phyloP scores from a whole-genome alignment of 768 basidiomycete genomes.

The Suillus weaverae region DNA sequence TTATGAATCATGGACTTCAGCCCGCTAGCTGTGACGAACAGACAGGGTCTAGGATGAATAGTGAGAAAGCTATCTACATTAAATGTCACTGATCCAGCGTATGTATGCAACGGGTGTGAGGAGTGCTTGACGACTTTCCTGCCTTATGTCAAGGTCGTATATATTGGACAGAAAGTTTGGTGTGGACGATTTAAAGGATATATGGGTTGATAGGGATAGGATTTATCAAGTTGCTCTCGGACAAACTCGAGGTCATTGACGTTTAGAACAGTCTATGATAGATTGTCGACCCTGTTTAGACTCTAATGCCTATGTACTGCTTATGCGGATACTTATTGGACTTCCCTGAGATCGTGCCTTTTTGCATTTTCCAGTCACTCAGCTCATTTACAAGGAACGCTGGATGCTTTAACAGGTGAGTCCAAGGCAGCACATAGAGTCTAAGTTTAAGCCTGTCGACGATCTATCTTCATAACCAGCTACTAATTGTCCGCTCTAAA shows the following conservation, averaged over 20 bases:
- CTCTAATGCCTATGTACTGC: not conserved
- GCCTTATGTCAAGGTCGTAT: not conserved
- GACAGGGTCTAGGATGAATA: not conserved
- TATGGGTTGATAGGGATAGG: not conserved
- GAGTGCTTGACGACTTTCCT: not conserved
- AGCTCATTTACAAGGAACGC: no score
- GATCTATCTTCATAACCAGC: not conserved
- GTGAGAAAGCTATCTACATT: not conserved
- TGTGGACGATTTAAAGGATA: not conserved
- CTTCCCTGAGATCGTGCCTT: no score
- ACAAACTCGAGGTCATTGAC: not conserved
- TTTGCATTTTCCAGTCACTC: no score
- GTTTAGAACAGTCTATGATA: not conserved
- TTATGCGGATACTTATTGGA: no score
- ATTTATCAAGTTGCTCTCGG: not conserved
- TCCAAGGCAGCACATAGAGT: no score
- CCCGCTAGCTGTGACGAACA: not conserved
- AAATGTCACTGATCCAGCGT: not conserved
- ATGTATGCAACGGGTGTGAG: fast-evolving
- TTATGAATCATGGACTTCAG: not conserved
- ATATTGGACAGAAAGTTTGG: not conserved
- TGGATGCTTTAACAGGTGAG: no score
- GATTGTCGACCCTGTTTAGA: not conserved
- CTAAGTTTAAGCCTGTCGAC: not conserved
- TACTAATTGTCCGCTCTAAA: not conserved